Base-by-base conservation (phyloP, 2,329 filamentous ascomycete genomes). In the Ophiostoma ips region DNA sequence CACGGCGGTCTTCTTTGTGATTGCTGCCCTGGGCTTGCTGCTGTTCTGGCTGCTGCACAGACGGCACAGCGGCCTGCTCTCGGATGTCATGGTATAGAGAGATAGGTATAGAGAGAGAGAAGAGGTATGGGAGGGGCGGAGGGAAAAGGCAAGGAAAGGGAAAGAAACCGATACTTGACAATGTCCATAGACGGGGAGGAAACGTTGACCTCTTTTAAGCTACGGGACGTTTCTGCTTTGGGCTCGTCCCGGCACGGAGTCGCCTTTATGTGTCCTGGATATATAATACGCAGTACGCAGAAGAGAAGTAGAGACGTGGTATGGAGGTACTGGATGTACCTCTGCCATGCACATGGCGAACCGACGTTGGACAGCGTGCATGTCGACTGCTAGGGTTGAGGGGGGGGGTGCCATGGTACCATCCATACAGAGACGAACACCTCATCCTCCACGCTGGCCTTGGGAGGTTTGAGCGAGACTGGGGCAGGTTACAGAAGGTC, bases 71-170 rank as follows among this genome's bases (percentile, higher is more conserved):
- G 83, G 83, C 0, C 68, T 87, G 15, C 63, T 79, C 3, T 76
- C 76, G 6, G 80, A 87, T 59, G 82, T 84, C 7, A 79, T 78
- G 56, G 83, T n/a, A n/a, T n/a, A n/a, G n/a, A n/a, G n/a, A n/a
- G n/a, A n/a, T n/a, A n/a, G n/a, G n/a, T n/a, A n/a, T n/a, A n/a
- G n/a, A n/a, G n/a, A n/a, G n/a, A n/a, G n/a, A n/a, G n/a, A n/a
- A n/a, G n/a, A n/a, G n/a, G n/a, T n/a, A n/a, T n/a, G n/a, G n/a
- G n/a, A n/a, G n/a, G n/a, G n/a, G n/a, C n/a, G n/a, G n/a, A n/a
- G n/a, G n/a, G n/a, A n/a, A n/a, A n/a, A n/a, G n/a, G n/a, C n/a
- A n/a, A n/a, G n/a, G n/a, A n/a, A n/a, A n/a, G n/a, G n/a, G n/a
- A n/a, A n/a, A n/a, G n/a, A n/a, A n/a, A n/a, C n/a, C n/a, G n/a